These are phyloP conservation scores for Calycina herbarum DNA, from an alignment of 2,329 filamentous ascomycete genomes.

Conservation along the genomic window DNA sequence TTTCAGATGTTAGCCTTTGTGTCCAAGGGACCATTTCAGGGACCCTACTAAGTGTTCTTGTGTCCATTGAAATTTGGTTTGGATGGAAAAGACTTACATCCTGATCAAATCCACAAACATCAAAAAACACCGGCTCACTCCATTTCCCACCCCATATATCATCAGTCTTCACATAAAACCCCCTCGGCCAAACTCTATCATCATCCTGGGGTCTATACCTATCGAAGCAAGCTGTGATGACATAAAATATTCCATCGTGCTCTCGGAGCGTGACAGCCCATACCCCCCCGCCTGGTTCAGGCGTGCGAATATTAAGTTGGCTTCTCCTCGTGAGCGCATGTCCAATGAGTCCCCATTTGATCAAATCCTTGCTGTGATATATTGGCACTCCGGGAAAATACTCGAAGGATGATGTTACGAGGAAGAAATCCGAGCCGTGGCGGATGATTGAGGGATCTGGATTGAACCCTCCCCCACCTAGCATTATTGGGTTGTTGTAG, in stretches of 20 bases:
- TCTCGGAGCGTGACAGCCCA: slow-evolving; percentile 40
- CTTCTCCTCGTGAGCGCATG: slow-evolving; percentile 47
- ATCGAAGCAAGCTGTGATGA: slow-evolving; percentile 7
- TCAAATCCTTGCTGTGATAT: slow-evolving; percentile 55
- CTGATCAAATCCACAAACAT: slow-evolving; percentile 61
- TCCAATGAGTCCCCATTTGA: slow-evolving; percentile 53
- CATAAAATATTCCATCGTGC: slow-evolving; percentile 40
- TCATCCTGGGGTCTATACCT: slow-evolving; percentile 40
- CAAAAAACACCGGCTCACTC: slow-evolving; percentile 60
- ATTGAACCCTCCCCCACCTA: slow-evolving; percentile 50
- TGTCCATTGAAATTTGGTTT: neutral
- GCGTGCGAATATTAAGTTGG: slow-evolving; percentile 46
- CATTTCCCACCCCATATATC: slow-evolving; percentile 56
- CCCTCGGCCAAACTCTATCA: slow-evolving; percentile 39
- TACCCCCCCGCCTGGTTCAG: slow-evolving; percentile 51
- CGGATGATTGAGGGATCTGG: slow-evolving; percentile 56
- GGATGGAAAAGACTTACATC: slow-evolving; percentile 44
- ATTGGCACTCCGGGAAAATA: slow-evolving; percentile 62
- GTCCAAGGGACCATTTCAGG: neutral
- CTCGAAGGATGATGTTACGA: slow-evolving; percentile 63
- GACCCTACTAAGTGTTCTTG: neutral
- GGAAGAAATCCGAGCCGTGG: slow-evolving; percentile 52
- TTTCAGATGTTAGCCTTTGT: slow-evolving; percentile 23
- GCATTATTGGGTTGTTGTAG: slow-evolving; percentile 16
- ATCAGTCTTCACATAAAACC: slow-evolving; percentile 53